A percentile compares a stretch with the other conserved stretches of the same genome.
phyloP scores from a whole-genome alignment of 1,284 basidiomycete genomes.

The Somion occarium region DNA sequence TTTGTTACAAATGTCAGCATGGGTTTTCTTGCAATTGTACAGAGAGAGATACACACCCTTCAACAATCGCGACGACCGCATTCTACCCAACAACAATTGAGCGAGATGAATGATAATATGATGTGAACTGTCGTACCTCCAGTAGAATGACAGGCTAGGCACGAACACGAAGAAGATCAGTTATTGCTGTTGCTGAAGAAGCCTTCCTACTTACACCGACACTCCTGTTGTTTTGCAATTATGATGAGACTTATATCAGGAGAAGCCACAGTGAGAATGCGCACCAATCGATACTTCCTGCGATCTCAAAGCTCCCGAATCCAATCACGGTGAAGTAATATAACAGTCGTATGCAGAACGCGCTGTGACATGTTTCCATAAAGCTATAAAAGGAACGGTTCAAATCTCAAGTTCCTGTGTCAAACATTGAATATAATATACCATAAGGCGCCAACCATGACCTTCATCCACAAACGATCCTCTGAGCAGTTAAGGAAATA shows the following conservation, averaged over 20 bases:
- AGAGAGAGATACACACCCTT: conserved; percentile 1
- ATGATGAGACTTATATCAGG: neutral
- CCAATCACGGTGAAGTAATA: neutral
- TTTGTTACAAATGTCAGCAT: too few relatives aligned
- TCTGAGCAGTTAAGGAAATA: neutral
- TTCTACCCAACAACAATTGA: too few relatives aligned
- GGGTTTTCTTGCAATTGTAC: too few relatives aligned
- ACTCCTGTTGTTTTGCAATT: neutral
- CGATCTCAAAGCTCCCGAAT: neutral
- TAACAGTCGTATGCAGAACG: neutral
- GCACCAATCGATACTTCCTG: neutral
- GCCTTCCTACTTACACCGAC: neutral
- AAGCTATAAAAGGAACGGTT: neutral
- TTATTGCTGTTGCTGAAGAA: too few relatives aligned
- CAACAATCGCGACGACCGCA: conserved; percentile 1
- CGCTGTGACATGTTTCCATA: conserved; percentile 1
- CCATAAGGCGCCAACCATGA: neutral
- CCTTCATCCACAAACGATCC: neutral
- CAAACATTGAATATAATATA: too few relatives aligned
- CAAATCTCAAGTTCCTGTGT: too few relatives aligned
- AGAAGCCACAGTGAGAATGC: neutral
- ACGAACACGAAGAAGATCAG: too few relatives aligned
- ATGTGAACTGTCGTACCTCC: conserved; percentile 2
- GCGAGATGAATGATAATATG: neutral
- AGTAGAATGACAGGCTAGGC: neutral